Evolutionary conservation across 371 early-diverging fungal species (phyloP), one percentile per base, ranked within the genome.

Genomic region (Mortierella polycephala): DNA sequence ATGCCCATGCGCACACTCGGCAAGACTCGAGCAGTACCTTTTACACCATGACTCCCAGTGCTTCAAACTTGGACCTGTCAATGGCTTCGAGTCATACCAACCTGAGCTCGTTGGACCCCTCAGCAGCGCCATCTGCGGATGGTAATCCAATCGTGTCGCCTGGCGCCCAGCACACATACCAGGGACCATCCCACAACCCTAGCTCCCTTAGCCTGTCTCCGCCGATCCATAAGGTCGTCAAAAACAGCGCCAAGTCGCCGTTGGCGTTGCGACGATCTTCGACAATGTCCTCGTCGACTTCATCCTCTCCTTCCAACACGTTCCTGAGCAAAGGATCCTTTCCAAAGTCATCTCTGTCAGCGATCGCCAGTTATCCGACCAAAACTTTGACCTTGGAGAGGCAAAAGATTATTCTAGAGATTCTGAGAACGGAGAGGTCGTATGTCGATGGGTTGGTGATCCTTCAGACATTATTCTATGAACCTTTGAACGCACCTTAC

Each of bases 371-470:
- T 44, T 63, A 64, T 45, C 58, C 47, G 62, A 65, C 57, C 74
- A 74, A 75, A 68, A 69, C 57, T 67, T 73, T 57, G 63, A 79
- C 80, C 6, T 42, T 72, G 46, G 82, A 83, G 53, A 71, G 93
- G 16, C 79, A 83, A 57, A 83, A 84, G 56, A 85, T 94, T 57
- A 85, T 89, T 5, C 82, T 84, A 18, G 95, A 95, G 77, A 90
- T 95, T 12, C 71, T 95, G 46, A 71, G 83, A 50, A 94, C 95
- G 0, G 95, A 95, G 71, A 57, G 86, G 61, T 91, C 94, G 4
- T 95, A 95, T 71, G 92, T 95, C 1, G 85, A 85, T 16, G 90
- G 92, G 44, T 83, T 95, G 60, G 71, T 80, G 16, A 66, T 95
- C 61, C 79, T 90, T 16, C 87, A 91, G 64, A 74, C 82, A 23